phyloP scores from a whole-genome alignment of 1,284 basidiomycete genomes.

The Termitomyces sp. region DNA sequence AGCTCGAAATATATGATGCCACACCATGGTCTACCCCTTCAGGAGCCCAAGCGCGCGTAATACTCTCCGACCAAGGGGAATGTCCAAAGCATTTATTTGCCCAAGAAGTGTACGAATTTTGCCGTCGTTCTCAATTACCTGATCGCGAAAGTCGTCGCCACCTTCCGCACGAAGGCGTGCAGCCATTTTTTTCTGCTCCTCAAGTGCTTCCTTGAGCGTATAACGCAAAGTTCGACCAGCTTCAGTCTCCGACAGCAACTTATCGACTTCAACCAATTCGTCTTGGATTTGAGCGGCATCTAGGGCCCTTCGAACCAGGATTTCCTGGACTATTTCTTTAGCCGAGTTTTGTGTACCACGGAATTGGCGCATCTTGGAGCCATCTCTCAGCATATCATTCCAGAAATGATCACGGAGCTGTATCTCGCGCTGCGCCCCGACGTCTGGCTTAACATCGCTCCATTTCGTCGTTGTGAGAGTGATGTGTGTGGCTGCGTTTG shows the following conservation, averaged over 20 bases:
- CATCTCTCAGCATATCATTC: slow-evolving; percentile 10
- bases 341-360: slow-evolving; percentile 2
- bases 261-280: slow-evolving; percentile 11
- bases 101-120: slow-evolving; percentile 8
- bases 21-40: neutral
- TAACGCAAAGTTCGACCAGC: slow-evolving; percentile 13
- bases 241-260: slow-evolving; percentile 11
- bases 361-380: slow-evolving; percentile 13
- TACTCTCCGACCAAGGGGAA: slow-evolving; percentile 8
- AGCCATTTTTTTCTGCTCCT: slow-evolving; percentile 11
- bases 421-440: slow-evolving; percentile 7
- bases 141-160: neutral
- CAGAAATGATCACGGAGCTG: slow-evolving; percentile 12
- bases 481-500: slow-evolving; percentile 6
- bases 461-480: slow-evolving; percentile 11
- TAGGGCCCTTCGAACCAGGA: slow-evolving; percentile 4
- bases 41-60: slow-evolving; percentile 2
- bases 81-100: slow-evolving; percentile 9
- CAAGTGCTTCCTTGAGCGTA: slow-evolving; percentile 13
- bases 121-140: slow-evolving; percentile 9
- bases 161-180: neutral
- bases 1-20: neutral
- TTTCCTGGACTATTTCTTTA: slow-evolving; percentile 6
- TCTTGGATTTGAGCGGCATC: slow-evolving; percentile 10
- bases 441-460: neutral